A percentile compares a stretch with the other conserved stretches of the same genome.
Conservation (phyloP, 2,329 filamentous ascomycete genomes). For the Aspergillus pseudotamarii region DNA sequence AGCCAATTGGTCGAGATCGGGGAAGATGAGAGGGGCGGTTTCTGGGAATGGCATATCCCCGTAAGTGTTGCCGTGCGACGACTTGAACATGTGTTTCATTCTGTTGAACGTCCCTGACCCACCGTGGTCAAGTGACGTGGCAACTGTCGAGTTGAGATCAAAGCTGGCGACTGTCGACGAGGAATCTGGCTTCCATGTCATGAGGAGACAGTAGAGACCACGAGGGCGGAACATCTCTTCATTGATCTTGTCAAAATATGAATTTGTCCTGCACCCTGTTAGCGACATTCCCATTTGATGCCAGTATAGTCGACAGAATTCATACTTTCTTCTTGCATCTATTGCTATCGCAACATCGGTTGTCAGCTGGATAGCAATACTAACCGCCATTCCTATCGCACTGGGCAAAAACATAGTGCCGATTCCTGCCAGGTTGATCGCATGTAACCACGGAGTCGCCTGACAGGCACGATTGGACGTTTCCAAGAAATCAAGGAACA, state of each 20-base stretch:
- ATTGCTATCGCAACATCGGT: constrained; percentile 47
- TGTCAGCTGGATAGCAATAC: constrained; percentile 47
- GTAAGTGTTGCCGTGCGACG: constrained; percentile 41
- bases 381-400: constrained; percentile 47
- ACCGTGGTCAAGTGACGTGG: constrained; percentile 31
- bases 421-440: constrained; percentile 47
- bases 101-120: constrained; percentile 23
- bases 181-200: constrained; percentile 55
- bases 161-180: constrained; percentile 29
- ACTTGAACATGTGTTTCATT: constrained; percentile 37
- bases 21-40: constrained; percentile 54
- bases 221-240: constrained; percentile 59
- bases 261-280: constrained; percentile 46
- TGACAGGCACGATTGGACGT: constrained; percentile 43
- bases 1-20: constrained; percentile 40
- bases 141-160: constrained; percentile 42
- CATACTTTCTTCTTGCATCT: constrained; percentile 34
- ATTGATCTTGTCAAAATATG: constrained; percentile 60
- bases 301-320: background rate
- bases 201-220: constrained; percentile 58
- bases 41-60: constrained; percentile 44
- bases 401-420: constrained; percentile 44
- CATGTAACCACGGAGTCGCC: constrained; percentile 41
- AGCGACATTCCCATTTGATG: constrained; percentile 21
- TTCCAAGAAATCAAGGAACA: constrained; percentile 43